Conservation (phyloP, 768 basidiomycete species). For the Termitomyces sp. region DNA sequence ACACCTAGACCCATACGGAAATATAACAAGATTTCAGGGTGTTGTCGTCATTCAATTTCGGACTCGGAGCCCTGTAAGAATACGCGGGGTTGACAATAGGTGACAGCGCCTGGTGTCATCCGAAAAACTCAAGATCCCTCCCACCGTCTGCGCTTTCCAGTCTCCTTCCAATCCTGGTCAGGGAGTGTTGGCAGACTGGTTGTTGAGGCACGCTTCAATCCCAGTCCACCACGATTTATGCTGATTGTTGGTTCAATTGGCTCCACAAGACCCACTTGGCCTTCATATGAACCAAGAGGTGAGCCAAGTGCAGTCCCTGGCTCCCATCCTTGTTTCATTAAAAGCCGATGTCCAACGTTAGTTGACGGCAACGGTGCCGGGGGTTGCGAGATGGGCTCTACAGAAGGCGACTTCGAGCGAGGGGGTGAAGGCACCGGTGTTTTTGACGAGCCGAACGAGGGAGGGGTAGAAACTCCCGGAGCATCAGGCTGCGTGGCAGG, state of each 20-base stretch:
- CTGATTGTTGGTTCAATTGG: slow-evolving; percentile 50
- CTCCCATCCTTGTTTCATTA: slow-evolving; percentile 75
- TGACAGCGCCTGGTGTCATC: neutral
- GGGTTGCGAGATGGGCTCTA: slow-evolving; percentile 32
- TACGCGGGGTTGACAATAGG: neutral
- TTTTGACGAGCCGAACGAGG: slow-evolving; percentile 10
- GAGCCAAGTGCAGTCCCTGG: slow-evolving; percentile 59
- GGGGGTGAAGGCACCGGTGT: slow-evolving; percentile 8
- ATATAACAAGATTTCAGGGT: neutral
- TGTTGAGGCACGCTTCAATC: slow-evolving; percentile 29
- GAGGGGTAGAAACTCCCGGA: slow-evolving; percentile 39
- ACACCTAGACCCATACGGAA: neutral
- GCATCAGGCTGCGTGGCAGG: slow-evolving; percentile 49
- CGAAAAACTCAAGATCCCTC: slow-evolving; percentile 10
- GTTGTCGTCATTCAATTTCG: neutral
- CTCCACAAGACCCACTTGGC: slow-evolving; percentile 43
- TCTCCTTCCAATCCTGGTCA: slow-evolving; percentile 35
- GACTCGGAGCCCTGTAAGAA: too few species aligned
- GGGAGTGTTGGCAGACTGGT: slow-evolving; percentile 16
- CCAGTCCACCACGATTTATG: slow-evolving; percentile 52
- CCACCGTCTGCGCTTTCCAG: slow-evolving; percentile 40
- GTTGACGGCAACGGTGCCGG: slow-evolving; percentile 47
- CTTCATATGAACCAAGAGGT: slow-evolving; percentile 24
- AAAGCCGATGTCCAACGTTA: slow-evolving; percentile 66
- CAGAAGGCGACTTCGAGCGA: slow-evolving; percentile 21